Percentiles rank a stretch among this genome's conserved stretches.
Conservation (phyloP, 2,329 filamentous ascomycete genomes). For the Aspergillus sp. region DNA sequence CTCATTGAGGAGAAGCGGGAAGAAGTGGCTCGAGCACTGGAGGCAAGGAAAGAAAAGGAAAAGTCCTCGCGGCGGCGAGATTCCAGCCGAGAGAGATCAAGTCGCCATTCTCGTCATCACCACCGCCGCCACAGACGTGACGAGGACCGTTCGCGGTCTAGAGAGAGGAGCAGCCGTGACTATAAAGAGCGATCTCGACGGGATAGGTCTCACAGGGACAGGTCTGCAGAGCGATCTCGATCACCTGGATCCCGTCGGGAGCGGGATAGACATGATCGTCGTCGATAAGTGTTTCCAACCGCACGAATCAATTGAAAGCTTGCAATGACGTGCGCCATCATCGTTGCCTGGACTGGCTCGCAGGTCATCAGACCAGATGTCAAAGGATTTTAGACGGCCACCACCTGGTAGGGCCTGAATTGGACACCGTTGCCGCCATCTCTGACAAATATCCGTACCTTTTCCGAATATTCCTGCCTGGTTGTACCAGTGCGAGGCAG, state of each 20-base stretch:
- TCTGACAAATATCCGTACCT: neutral
- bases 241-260: conserved; percentile 29
- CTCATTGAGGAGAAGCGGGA: conserved; percentile 88
- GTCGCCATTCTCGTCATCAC: conserved; percentile 45
- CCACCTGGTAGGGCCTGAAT: neutral
- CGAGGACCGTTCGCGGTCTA: conserved; percentile 31
- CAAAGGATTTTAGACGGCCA: neutral
- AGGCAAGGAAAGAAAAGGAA: conserved; percentile 54
- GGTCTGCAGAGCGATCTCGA: conserved; percentile 28
- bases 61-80: conserved; percentile 35
- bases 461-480: neutral
- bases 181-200: conserved; percentile 28
- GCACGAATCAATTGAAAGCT: neutral
- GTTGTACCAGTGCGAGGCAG: no score
- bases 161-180: conserved; percentile 31
- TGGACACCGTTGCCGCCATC: neutral
- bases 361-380: neutral
- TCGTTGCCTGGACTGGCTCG: neutral
- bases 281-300: conserved; percentile 23
- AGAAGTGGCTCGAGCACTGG: conserved; percentile 72
- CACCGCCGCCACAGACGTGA: conserved; percentile 45
- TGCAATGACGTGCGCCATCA: neutral
- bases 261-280: conserved; percentile 33
- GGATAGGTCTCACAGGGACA: conserved; percentile 29
- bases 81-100: conserved; percentile 39